Conservation (phyloP, 78 protist species). For the Isochrysis galbana region DNA sequence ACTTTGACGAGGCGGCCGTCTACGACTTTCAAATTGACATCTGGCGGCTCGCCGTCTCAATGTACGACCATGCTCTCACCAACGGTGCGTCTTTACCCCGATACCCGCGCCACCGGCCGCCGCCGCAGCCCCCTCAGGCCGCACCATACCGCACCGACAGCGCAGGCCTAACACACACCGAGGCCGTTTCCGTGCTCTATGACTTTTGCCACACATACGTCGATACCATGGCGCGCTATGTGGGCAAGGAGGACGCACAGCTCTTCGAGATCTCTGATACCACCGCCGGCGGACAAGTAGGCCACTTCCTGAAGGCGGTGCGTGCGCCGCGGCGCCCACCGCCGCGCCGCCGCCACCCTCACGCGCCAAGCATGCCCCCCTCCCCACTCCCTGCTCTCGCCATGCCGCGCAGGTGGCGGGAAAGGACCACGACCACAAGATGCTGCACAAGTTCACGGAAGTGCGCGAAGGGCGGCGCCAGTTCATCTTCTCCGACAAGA, state of each 20-base stretch:
- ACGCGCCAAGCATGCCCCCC: no score
- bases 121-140: no score
- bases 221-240: not conserved
- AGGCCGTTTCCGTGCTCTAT: not conserved
- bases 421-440: not conserved
- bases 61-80: not conserved
- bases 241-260: not conserved
- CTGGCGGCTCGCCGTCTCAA: not conserved
- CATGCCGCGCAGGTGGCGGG: not conserved
- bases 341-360: no score
- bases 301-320: not conserved
- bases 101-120: no score
- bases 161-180: no score
- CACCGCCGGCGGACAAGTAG: not conserved
- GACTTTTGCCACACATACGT: not conserved
- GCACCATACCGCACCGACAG: no score
- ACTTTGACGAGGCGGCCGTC: slow-evolving; percentile 9
- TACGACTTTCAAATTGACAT: slow-evolving; percentile 11
- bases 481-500: not conserved
- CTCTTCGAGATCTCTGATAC: not conserved
- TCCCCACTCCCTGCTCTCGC: no score
- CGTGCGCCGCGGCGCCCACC: no score
- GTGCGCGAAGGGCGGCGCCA: not conserved
- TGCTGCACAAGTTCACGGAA: not conserved
- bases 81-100: no score